phyloP scores from a whole-genome alignment of 441 rosid species.

The Arabidopsis hybrid region DNA sequence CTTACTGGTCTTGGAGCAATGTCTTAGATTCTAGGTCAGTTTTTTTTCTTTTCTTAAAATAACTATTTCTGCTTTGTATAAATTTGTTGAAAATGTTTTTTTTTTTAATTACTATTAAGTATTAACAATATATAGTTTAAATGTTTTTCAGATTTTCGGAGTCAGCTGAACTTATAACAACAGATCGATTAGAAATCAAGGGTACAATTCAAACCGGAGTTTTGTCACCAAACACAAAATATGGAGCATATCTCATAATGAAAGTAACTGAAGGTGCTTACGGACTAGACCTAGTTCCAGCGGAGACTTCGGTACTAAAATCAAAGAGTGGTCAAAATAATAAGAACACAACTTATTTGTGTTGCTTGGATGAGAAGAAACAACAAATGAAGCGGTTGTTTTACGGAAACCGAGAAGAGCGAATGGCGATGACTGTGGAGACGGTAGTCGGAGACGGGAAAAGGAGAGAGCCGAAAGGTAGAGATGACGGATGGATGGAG shows the following conservation, averaged over 20 bases:
- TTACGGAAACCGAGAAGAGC: constrained; percentile 46
- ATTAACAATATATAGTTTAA: too few relatives aligned
- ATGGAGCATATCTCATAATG: constrained; percentile 61
- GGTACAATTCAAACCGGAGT: constrained; percentile 52
- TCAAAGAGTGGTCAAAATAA: constrained; percentile 31
- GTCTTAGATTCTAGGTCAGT: constrained; percentile 58
- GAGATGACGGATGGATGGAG: constrained; percentile 74
- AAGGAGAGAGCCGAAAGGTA: constrained; percentile 44
- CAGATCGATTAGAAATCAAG: constrained; percentile 57
- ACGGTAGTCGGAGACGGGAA: constrained; percentile 6
- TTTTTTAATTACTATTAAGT: too few relatives aligned
- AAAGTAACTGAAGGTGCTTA: constrained; percentile 49
- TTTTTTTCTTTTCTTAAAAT: neutral
- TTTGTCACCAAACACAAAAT: constrained; percentile 60
- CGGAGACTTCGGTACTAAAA: constrained; percentile 49
- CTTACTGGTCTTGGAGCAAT: constrained; percentile 65
- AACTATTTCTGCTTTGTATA: neutral
- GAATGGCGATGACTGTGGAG: constrained; percentile 23
- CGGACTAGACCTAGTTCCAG: constrained; percentile 65
- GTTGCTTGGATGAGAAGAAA: constrained; percentile 46
- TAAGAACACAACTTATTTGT: constrained; percentile 44
- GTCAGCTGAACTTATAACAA: constrained; percentile 56
- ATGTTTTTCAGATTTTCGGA: constrained; percentile 70
- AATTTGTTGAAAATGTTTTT: neutral
- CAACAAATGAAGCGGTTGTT: constrained; percentile 48